Conservation (phyloP, 805 yeast species). For the Ogataea methylovora region DNA sequence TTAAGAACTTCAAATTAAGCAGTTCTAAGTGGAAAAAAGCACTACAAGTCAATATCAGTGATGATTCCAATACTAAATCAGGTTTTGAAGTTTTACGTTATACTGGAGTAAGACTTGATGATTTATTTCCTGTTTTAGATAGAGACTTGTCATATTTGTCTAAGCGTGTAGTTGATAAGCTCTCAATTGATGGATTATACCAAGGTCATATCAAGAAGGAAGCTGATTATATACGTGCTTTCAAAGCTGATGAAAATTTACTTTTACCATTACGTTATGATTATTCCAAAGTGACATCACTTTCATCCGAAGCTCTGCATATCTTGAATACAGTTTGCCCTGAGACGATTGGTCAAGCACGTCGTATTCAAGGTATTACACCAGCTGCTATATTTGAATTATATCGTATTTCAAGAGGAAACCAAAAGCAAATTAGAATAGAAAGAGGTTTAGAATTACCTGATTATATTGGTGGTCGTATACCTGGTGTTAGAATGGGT, state of each 20-base stretch:
- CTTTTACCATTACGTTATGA: constrained; percentile 56
- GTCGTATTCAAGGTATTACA: constrained; percentile 90
- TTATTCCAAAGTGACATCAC: constrained; percentile 48
- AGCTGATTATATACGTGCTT: constrained; percentile 61
- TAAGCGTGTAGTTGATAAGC: constrained; percentile 44
- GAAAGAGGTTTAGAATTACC: constrained; percentile 1
- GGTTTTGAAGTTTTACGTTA: constrained; percentile 72
- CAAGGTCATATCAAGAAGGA: constrained; percentile 76
- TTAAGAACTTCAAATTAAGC: constrained; percentile 39
- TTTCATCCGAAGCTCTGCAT: constrained; percentile 71
- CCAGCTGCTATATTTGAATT: constrained; percentile 87
- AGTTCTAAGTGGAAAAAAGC: constrained; percentile 57
- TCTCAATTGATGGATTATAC: constrained; percentile 77
- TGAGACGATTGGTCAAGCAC: constrained; percentile 87
- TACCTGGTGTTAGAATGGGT: constrained; percentile 4
- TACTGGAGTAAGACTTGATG: constrained; percentile 29
- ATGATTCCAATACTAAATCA: constrained; percentile 43
- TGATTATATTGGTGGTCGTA: background rate
- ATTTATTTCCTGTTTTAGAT: constrained; percentile 29
- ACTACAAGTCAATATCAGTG: constrained; percentile 39
- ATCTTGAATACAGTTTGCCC: constrained; percentile 74
- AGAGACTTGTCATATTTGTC: constrained; percentile 24
- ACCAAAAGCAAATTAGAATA: constrained; percentile 9
- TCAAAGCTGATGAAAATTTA: constrained; percentile 74
- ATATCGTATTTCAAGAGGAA: constrained; percentile 42